phyloP scores from a whole-genome alignment of 768 basidiomycete genomes.

The Mrakia gelida region DNA sequence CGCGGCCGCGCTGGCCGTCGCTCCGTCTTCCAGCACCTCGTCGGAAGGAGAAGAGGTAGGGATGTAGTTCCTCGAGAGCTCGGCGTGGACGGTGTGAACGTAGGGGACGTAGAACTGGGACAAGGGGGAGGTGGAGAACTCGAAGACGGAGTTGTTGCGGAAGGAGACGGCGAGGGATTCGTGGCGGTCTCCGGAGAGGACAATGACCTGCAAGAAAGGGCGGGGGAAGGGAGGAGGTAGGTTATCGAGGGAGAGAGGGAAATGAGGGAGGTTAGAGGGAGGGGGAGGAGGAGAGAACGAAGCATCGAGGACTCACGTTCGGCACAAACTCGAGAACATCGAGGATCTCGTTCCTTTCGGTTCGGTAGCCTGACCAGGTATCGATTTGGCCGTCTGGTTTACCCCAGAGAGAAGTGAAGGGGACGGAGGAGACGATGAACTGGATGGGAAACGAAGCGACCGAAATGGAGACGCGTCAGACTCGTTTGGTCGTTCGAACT shows the following conservation, averaged over 20 bases:
- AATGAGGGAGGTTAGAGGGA: neutral
- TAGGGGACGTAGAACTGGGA: conserved; percentile 55
- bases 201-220: conserved; percentile 20
- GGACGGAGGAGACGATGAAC: conserved; percentile 69
- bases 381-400: conserved; percentile 53
- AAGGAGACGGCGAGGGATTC: conserved; percentile 61
- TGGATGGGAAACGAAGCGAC: neutral
- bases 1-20: conserved; percentile 38
- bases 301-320: conserved; percentile 52
- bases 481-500: no score
- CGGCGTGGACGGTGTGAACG: neutral
- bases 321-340: conserved; percentile 60
- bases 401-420: conserved; percentile 68
- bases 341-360: conserved; percentile 59
- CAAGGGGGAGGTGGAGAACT: conserved; percentile 63
- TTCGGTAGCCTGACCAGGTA: conserved; percentile 63
- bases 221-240: no score
- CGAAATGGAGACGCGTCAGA: neutral
- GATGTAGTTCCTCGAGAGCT: conserved; percentile 42
- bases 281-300: conserved; percentile 37
- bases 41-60: conserved; percentile 23
- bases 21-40: conserved; percentile 2
- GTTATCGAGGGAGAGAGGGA: neutral
- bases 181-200: conserved; percentile 63
- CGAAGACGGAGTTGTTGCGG: conserved; percentile 48